Percentiles rank a stretch among this genome's conserved stretches.
Conservation (phyloP, 192 early-diverging fungal genomes). For the Gamsiella multidivaricata region DNA sequence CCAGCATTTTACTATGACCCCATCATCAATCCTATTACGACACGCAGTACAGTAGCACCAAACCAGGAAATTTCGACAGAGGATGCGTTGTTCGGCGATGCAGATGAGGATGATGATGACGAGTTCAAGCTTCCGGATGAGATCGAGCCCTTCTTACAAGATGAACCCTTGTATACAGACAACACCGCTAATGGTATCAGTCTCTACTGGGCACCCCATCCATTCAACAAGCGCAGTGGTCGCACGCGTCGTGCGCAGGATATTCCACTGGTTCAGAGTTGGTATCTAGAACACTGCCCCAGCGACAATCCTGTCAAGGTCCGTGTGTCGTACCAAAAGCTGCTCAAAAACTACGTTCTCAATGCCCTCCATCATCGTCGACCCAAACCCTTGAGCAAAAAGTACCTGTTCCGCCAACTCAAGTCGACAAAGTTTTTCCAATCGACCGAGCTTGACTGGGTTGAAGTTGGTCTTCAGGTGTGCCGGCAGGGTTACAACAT, state of each 20-base stretch:
- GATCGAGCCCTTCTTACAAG: constrained; percentile 83
- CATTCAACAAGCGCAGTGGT: constrained; percentile 94
- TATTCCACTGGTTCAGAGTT: constrained; percentile 94
- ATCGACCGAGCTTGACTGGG: constrained; percentile 98
- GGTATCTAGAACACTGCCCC: constrained; percentile 98
- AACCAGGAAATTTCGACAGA: constrained; percentile 66
- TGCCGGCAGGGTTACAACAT: constrained; percentile 99
- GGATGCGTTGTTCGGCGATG: constrained; percentile 79
- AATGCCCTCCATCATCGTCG: constrained; percentile 89
- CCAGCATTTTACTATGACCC: constrained; percentile 99
- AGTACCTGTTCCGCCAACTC: constrained; percentile 95
- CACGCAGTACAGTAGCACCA: constrained; percentile 69
- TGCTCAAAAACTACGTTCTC: constrained; percentile 95
- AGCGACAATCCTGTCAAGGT: constrained; percentile 96
- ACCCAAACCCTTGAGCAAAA: constrained; percentile 91
- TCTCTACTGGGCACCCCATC: constrained; percentile 98
- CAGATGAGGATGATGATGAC: constrained; percentile 84
- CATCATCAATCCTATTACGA: constrained; percentile 96
- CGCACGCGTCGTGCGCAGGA: constrained; percentile 91
- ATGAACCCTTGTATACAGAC: constrained; percentile 84
- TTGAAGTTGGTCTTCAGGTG: constrained; percentile 98
- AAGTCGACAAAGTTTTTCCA: constrained; percentile 99
- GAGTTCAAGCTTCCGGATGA: constrained; percentile 86
- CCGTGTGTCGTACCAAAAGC: constrained; percentile 98
- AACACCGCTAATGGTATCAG: constrained; percentile 93